Conservation (phyloP, 345 rosid species). For the Arabidopsis suecica region DNA sequence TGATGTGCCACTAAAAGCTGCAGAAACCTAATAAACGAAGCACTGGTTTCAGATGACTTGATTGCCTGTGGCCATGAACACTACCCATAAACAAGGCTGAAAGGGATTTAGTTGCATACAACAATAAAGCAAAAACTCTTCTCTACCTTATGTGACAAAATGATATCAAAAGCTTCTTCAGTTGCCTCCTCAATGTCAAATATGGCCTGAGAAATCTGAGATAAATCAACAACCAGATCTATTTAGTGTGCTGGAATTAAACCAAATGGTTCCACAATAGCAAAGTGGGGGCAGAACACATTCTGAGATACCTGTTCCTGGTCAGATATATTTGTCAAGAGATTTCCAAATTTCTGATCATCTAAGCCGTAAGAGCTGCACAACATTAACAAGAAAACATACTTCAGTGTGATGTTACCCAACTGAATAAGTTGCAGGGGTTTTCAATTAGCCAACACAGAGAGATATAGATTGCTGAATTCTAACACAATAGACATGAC, state of each 20-base stretch:
- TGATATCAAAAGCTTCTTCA: slow-evolving; percentile 74
- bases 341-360: slow-evolving; percentile 81
- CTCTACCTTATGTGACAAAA: slow-evolving; percentile 72
- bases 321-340: slow-evolving; percentile 71
- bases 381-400: slow-evolving; percentile 7
- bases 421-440: slow-evolving; percentile 4
- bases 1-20: slow-evolving; percentile 93
- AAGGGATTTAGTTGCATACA: slow-evolving; percentile 11
- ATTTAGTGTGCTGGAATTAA: slow-evolving; percentile 13
- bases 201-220: slow-evolving; percentile 82
- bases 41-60: slow-evolving; percentile 67
- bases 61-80: slow-evolving; percentile 65
- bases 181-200: slow-evolving; percentile 97
- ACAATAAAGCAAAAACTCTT: not conserved
- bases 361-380: slow-evolving; percentile 83
- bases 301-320: slow-evolving; percentile 68
- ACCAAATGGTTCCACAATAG: slow-evolving; percentile 4
- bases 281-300: slow-evolving; percentile 19
- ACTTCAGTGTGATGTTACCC: slow-evolving; percentile 3
- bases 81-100: slow-evolving; percentile 25
- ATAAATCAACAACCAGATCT: slow-evolving; percentile 31
- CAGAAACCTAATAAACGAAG: slow-evolving; percentile 76
- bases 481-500: slow-evolving; percentile 2
- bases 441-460: not conserved
- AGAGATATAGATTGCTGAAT: slow-evolving; percentile 2